These are phyloP conservation scores for Ophiostoma montium DNA, from an alignment of 2,329 filamentous ascomycete genomes.

Conservation along the genomic window DNA sequence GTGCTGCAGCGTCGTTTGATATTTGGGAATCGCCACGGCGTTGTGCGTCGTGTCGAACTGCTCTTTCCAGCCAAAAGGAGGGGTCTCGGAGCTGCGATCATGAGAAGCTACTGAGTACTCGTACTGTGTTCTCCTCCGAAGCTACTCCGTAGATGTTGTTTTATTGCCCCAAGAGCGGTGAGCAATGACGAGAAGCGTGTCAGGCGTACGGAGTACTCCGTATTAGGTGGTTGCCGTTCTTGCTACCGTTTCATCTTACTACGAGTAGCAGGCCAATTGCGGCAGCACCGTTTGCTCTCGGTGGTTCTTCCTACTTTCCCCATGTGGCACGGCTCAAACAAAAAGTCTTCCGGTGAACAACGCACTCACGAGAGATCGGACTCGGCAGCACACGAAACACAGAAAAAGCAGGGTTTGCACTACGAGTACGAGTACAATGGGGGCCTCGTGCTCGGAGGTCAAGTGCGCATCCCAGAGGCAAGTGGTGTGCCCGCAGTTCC, in stretches of 20 bases:
- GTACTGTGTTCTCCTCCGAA: neutral
- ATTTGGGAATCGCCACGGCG: too few relatives aligned
- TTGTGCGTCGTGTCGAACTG: neutral
- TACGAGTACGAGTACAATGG: too few relatives aligned
- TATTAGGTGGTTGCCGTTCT: neutral
- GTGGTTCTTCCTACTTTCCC: too few relatives aligned
- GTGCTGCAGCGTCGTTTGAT: neutral
- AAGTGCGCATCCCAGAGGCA: too few relatives aligned
- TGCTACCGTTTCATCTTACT: neutral
- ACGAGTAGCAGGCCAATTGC: neutral
- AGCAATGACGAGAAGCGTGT: neutral
- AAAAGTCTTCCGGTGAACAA: too few relatives aligned
- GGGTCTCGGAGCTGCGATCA: neutral
- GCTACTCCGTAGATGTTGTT: neutral
- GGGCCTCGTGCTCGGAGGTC: too few relatives aligned
- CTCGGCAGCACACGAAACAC: too few relatives aligned
- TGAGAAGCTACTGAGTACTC: neutral
- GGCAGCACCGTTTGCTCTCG: neutral
- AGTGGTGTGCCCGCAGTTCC: neutral
- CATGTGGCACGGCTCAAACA: neutral
- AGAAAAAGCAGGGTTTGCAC: too few relatives aligned
- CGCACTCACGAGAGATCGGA: too few relatives aligned
- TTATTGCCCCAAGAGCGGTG: neutral
- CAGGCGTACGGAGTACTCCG: neutral
- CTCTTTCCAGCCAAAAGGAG: neutral